These are phyloP conservation scores for Thecamonas trahens DNA, from an alignment of 78 protist species.

Conservation along the genomic window DNA sequence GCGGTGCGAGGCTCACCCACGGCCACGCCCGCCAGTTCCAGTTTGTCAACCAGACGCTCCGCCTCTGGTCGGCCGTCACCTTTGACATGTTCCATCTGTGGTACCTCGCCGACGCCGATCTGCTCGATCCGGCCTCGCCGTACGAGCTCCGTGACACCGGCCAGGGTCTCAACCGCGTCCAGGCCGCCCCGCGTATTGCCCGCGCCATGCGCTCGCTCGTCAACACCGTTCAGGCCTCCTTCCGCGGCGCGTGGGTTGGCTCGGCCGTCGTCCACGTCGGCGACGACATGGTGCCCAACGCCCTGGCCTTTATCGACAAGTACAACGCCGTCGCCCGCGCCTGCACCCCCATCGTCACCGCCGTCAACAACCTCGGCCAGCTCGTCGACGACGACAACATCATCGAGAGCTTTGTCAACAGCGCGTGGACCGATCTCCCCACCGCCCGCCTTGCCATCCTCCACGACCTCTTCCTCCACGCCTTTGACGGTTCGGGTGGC, in stretches of 20 bases:
- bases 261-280: slow-evolving; percentile 87
- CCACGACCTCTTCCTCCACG: slow-evolving; percentile 82
- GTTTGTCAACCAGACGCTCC: slow-evolving; percentile 78
- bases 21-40: slow-evolving; percentile 64
- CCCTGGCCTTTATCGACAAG: slow-evolving; percentile 92
- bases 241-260: slow-evolving; percentile 88
- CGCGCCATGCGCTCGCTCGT: slow-evolving; percentile 53
- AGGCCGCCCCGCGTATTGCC: slow-evolving; percentile 53
- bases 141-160: slow-evolving; percentile 69
- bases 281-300: slow-evolving; percentile 93
- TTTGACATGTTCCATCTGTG: slow-evolving; percentile 83
- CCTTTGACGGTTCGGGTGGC: slow-evolving; percentile 69
- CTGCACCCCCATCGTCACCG: slow-evolving; percentile 59
- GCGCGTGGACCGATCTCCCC: slow-evolving; percentile 9
- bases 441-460: slow-evolving; percentile 54
- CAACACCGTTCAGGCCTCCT: too few species aligned
- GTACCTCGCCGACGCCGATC: slow-evolving; percentile 75
- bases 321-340: slow-evolving; percentile 64
- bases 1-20: slow-evolving; percentile 80
- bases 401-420: too few species aligned
- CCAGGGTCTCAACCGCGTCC: slow-evolving; percentile 87
- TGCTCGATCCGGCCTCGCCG: too few species aligned
- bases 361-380: slow-evolving; percentile 35
- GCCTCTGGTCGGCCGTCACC: slow-evolving; percentile 83
- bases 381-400: too few species aligned